Base-by-base conservation (phyloP, 1,139 yeast species). In the Hanseniaspora uvarum region DNA sequence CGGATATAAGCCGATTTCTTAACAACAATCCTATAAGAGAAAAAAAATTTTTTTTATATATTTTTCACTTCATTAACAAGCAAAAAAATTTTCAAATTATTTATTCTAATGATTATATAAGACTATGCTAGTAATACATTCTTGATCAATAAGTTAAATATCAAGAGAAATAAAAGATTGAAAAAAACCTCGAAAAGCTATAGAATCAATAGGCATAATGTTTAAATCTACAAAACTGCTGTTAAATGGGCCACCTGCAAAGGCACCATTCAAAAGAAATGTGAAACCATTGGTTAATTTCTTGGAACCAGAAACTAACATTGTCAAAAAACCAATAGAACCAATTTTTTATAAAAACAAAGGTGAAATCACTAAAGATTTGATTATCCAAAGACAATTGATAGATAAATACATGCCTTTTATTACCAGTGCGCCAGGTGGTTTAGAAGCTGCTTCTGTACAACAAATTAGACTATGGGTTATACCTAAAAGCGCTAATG, bases 301-400 rank as follows among this genome's bases (percentile, higher is more conserved):
- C 18, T 19, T 49, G 26, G 53, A 49, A 18, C 53, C 53, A 12
- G 28, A 40, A 5, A 36, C 36, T 11, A 24, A 33, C 10, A 26
- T 34, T 18, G 16, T 36, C 16, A 38, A 50, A 37, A 18, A 43
- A 10, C 48, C 48, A 10, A 21, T 50, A 4, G 38, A 41, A 14
- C 47, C 47, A 16, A 50, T 46, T 24, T 50, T 41, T 21, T 50
- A 50, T 26, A 38, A 43, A 21, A 30, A 24, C 10, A 34, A 41
- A 21, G 46, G 40, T 30, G 48, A 50, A 26, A 34, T 40, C 18
- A 36, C 33, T 6, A 50, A 34, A 19, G 53, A 50, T 16, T 16
- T 50, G n/a, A 36, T 50, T n/a, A 37, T 50, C 21, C 53, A 50
- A 50, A 38, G 31, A 10, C 53, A 50, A 37, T 18, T 50, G 12